A percentile compares a stretch with the other conserved stretches of the same genome.
phyloP scores from a whole-genome alignment of 768 basidiomycete genomes.

The Rubroboletus pulcherrimus region DNA sequence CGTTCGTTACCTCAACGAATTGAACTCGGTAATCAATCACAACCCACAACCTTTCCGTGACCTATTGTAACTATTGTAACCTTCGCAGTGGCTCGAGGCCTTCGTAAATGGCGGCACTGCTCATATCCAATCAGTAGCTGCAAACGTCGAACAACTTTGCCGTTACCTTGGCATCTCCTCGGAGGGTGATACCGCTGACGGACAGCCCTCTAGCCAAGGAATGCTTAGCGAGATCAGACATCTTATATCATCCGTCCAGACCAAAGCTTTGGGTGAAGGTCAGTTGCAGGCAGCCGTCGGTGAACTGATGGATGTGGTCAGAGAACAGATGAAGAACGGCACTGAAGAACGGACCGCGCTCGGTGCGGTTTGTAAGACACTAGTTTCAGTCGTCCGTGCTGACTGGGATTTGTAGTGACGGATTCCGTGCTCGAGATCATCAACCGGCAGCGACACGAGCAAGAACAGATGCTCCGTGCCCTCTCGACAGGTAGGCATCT shows the following conservation, averaged over 20 bases:
- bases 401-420: slow-evolving; percentile 39
- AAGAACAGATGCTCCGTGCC: slow-evolving; percentile 63
- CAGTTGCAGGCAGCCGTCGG: slow-evolving; percentile 34
- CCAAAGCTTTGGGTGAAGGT: slow-evolving; percentile 28
- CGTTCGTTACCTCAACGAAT: slow-evolving; percentile 73
- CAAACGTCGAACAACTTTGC: slow-evolving; percentile 58
- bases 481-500: slow-evolving; percentile 56
- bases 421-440: slow-evolving; percentile 59
- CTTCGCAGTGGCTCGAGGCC: slow-evolving; percentile 70
- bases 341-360: slow-evolving; percentile 40
- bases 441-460: slow-evolving; percentile 66
- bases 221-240: slow-evolving; percentile 35
- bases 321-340: slow-evolving; percentile 37
- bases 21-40: slow-evolving; percentile 51
- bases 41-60: neutral
- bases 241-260: slow-evolving; percentile 33
- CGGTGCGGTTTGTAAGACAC: slow-evolving; percentile 25
- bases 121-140: slow-evolving; percentile 62
- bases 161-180: slow-evolving; percentile 43
- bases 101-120: slow-evolving; percentile 76
- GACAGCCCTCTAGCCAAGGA: slow-evolving; percentile 17
- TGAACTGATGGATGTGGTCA: slow-evolving; percentile 37
- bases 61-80: neutral
- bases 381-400: slow-evolving; percentile 7
- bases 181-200: slow-evolving; percentile 15